These are phyloP conservation scores for Xylariaceae sp. DNA, from an alignment of 2,329 filamentous ascomycete genomes.

Conservation along the genomic window DNA sequence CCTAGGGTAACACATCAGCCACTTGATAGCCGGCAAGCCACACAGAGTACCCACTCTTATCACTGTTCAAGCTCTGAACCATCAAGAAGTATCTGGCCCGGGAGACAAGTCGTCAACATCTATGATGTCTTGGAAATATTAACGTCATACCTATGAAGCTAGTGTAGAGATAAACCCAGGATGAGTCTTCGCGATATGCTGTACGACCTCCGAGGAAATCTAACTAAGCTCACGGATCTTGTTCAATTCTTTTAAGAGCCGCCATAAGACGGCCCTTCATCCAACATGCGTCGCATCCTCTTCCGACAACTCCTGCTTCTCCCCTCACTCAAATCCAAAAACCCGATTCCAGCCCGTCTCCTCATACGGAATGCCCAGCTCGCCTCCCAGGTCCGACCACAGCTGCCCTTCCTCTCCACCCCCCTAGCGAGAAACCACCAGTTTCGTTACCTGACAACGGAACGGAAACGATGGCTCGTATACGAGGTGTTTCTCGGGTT, in stretches of 20 bases:
- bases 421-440: slow-evolving; percentile 55
- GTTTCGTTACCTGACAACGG: slow-evolving; percentile 79
- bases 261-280: not conserved
- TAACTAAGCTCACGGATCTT: not conserved
- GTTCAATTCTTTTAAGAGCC: not conserved
- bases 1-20: no score
- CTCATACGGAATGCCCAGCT: slow-evolving; percentile 53
- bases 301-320: slow-evolving; percentile 19
- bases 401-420: slow-evolving; percentile 59
- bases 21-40: no score
- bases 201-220: not conserved
- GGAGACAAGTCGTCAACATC: no score
- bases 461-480: slow-evolving; percentile 73
- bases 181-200: slow-evolving; percentile 1
- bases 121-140: no score
- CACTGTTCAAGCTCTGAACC: not conserved
- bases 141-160: no score
- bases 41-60: not conserved
- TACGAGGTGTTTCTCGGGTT: slow-evolving; percentile 73
- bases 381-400: slow-evolving; percentile 49
- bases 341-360: slow-evolving; percentile 5
- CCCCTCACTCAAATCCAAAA: slow-evolving; percentile 12
- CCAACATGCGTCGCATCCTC: slow-evolving; percentile 26
- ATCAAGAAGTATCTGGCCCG: no score
- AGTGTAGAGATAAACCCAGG: not conserved